These are phyloP conservation scores for Cryphonectria naterciae DNA, from an alignment of 2,329 filamentous ascomycete genomes.

Conservation along the genomic window DNA sequence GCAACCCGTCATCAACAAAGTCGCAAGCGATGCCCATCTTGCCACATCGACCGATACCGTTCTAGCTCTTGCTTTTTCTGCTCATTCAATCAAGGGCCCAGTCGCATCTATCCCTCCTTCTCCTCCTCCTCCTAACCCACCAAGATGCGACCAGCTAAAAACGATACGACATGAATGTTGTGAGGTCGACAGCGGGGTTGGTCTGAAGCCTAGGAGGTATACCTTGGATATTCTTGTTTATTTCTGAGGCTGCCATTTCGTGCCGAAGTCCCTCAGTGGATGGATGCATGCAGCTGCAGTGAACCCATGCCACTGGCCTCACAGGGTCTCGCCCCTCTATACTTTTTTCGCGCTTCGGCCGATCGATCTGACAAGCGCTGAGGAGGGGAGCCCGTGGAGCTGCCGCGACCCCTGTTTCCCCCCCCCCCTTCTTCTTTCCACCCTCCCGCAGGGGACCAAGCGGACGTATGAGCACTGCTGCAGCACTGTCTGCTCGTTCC, in stretches of 20 bases:
- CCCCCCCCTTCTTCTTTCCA: neutral
- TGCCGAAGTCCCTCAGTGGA: neutral
- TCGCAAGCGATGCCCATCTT: neutral
- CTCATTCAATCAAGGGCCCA: neutral
- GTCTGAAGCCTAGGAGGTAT: neutral
- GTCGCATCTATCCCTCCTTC: neutral
- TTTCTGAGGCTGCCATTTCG: conserved; percentile 1
- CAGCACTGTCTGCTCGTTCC: conserved; percentile 3
- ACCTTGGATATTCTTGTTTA: neutral
- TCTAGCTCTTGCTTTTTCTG: neutral
- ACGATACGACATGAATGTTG: neutral
- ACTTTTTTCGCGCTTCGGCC: neutral
- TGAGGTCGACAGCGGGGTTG: neutral
- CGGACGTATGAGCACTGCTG: neutral
- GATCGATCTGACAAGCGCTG: conserved; percentile 5
- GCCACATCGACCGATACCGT: neutral
- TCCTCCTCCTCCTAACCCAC: neutral
- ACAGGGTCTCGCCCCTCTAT: conserved; percentile 1
- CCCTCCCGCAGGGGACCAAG: neutral
- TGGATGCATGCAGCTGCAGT: neutral
- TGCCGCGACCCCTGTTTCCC: neutral
- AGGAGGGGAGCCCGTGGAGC: neutral
- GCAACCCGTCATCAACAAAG: neutral
- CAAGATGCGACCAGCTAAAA: neutral
- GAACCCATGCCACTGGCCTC: neutral